phyloP scores from a whole-genome alignment of 306 rosid genomes.

The Oxytropis ochrocephala region DNA sequence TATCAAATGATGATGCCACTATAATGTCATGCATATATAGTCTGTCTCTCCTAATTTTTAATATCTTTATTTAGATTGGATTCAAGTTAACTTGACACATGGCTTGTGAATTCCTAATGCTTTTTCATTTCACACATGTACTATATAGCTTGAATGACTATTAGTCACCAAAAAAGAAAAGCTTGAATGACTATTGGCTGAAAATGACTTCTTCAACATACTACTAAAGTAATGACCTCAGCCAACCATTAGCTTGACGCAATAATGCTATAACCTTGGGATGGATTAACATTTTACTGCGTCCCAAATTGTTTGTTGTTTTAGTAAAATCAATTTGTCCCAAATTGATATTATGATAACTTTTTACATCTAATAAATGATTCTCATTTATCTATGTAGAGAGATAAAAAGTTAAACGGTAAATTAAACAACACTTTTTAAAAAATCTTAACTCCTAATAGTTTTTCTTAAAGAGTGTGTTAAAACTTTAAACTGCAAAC shows the following conservation, averaged over 20 bases:
- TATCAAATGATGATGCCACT: not conserved
- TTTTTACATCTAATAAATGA: too few relatives aligned
- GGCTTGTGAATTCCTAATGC: not conserved
- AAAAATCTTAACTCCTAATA: too few relatives aligned
- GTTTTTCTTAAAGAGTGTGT: too few relatives aligned
- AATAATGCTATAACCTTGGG: not conserved
- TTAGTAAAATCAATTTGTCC: too few relatives aligned
- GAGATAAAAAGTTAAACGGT: too few relatives aligned
- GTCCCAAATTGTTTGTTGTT: too few relatives aligned
- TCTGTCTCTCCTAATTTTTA: not conserved
- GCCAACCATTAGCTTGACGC: slow-evolving; percentile 21
- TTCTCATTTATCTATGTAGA: too few relatives aligned
- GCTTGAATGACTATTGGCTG: not conserved
- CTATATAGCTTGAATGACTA: not conserved
- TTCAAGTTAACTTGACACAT: not conserved
- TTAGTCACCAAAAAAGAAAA: too few relatives aligned
- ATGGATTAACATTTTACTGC: not conserved
- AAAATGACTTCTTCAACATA: not conserved
- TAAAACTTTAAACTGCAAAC: too few relatives aligned
- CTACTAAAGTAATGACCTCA: slow-evolving; percentile 24
- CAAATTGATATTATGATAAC: too few relatives aligned
- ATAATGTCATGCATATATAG: not conserved
- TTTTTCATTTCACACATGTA: not conserved
- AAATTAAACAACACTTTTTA: too few relatives aligned
- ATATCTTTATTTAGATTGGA: not conserved